Evolutionary conservation across 331 rosid genomes (phyloP).

Genomic region (Acacia pycnantha): DNA sequence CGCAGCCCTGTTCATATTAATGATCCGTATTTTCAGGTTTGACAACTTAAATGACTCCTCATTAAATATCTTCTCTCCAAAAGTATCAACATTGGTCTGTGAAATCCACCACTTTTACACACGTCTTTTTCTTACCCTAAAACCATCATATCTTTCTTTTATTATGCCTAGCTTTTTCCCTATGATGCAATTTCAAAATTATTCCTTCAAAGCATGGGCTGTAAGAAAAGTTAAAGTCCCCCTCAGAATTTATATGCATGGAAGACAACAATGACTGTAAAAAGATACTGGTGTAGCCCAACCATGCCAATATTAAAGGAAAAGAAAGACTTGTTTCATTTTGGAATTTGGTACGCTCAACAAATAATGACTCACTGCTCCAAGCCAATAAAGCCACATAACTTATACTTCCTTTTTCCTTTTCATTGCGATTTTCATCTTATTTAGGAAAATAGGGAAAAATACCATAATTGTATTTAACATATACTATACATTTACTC

Average conservation of each 20-base stretch:
- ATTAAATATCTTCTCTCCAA: constrained; percentile 27
- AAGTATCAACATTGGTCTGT: constrained; percentile 28
- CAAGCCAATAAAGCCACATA: constrained; percentile 44
- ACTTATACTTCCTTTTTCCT: constrained; percentile 35
- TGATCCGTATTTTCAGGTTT: constrained; percentile 33
- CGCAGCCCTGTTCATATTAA: background rate
- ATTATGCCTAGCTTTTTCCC: constrained; percentile 19
- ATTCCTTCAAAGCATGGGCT: constrained; percentile 33
- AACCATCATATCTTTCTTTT: constrained; percentile 25
- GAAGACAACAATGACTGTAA: constrained; percentile 19
- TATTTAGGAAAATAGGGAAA: constrained; percentile 1
- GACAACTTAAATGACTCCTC: constrained; percentile 35
- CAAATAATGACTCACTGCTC: constrained; percentile 37
- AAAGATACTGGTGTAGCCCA: constrained; percentile 34
- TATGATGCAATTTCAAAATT: background rate
- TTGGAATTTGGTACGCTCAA: constrained; percentile 35
- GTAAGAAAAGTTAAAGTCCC: constrained; percentile 27
- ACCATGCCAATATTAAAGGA: constrained; percentile 37
- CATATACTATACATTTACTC: constrained; percentile 7
- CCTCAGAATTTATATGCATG: constrained; percentile 5
- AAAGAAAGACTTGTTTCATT: constrained; percentile 23
- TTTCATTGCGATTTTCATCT: constrained; percentile 37
- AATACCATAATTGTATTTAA: constrained; percentile 2
- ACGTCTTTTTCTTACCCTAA: constrained; percentile 32
- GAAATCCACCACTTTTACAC: constrained; percentile 25